These are phyloP conservation scores for Cokeromyces recurvatus DNA, from an alignment of 371 early-diverging fungal genomes.

Conservation along the genomic window DNA sequence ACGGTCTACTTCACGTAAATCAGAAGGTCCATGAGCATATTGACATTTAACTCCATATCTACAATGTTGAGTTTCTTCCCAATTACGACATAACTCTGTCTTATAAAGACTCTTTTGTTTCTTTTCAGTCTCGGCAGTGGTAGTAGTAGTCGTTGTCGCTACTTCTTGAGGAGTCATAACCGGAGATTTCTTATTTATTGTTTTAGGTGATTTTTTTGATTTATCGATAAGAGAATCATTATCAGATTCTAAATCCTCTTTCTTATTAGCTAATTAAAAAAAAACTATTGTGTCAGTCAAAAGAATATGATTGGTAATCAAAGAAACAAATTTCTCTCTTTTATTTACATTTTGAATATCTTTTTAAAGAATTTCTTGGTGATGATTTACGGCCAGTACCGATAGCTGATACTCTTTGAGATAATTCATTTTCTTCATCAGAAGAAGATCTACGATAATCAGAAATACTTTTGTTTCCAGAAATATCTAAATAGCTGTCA, in stretches of 20 bases:
- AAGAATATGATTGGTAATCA: neutral
- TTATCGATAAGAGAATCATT: neutral
- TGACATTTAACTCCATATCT: conserved; percentile 92
- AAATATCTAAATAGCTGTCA: conserved; percentile 4
- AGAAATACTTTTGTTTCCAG: conserved; percentile 1
- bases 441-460: conserved; percentile 4
- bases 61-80: conserved; percentile 87
- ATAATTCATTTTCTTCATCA: too few relatives aligned
- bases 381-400: too few relatives aligned
- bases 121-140: conserved; percentile 8
- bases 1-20: conserved; percentile 81
- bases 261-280: neutral
- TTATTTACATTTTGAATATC: neutral
- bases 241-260: conserved; percentile 7
- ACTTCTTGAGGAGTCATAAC: neutral
- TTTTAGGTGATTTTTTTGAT: conserved; percentile 1
- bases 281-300: neutral
- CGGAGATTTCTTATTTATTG: neutral
- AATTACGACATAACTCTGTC: conserved; percentile 94
- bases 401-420: too few relatives aligned
- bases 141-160: too few relatives aligned
- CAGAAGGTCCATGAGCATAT: conserved; percentile 87
- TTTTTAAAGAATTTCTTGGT: too few relatives aligned
- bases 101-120: conserved; percentile 74
- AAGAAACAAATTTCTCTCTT: neutral